These are phyloP conservation scores for Oxytropis ochrocephala DNA, from an alignment of 306 rosid species.

Conservation along the genomic window DNA sequence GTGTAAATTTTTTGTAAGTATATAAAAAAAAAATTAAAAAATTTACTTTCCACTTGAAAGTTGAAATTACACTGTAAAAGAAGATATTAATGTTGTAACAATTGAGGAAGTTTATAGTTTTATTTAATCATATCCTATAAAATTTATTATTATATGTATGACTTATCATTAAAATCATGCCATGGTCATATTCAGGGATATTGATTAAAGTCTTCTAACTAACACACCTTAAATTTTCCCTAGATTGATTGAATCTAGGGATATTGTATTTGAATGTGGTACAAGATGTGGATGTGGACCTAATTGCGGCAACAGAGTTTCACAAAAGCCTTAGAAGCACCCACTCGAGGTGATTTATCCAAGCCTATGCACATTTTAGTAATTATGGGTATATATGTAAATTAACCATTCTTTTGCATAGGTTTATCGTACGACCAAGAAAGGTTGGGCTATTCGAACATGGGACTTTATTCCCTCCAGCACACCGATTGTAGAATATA, in stretches of 20 bases:
- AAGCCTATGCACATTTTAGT: neutral
- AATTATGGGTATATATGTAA: neutral
- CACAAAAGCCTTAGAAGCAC: neutral
- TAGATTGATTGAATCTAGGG: neutral
- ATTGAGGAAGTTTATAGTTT: neutral
- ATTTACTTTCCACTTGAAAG: neutral
- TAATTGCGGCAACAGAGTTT: neutral
- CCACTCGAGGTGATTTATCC: too few relatives aligned
- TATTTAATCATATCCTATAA: too few relatives aligned
- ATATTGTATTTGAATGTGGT: constrained; percentile 13
- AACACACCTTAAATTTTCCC: neutral
- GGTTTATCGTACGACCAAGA: constrained; percentile 6
- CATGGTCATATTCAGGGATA: too few relatives aligned
- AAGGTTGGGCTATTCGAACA: constrained; percentile 16
- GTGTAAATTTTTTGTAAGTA: neutral
- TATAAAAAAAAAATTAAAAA: neutral
- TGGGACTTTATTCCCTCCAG: neutral
- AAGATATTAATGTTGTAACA: neutral
- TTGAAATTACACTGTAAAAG: neutral
- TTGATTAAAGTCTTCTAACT: too few relatives aligned
- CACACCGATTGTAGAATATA: neutral
- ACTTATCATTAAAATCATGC: too few relatives aligned
- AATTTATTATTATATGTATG: too few relatives aligned
- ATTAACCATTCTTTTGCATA: neutral
- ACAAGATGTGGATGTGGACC: constrained; percentile 14